Base-by-base conservation (phyloP, 2,329 filamentous ascomycete genomes). In the Dactylellina cionopaga region DNA sequence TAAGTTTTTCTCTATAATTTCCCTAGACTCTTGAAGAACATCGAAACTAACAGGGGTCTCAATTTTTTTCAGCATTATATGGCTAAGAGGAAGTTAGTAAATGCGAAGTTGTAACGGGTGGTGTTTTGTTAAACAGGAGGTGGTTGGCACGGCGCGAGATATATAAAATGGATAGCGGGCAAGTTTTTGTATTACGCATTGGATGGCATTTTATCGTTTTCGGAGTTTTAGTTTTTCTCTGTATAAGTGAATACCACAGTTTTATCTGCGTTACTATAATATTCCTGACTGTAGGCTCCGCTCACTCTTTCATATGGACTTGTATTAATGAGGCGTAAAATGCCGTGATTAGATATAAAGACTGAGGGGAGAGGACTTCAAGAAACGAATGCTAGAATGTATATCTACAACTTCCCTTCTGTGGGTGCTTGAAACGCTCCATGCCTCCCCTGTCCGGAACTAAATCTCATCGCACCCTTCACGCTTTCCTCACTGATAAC, bases 401-500 rank as follows among this genome's bases (percentile, higher is more conserved):
- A n/a, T 13, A 31, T 25, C 24, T 49, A 72, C 22, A 72, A 39
- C 46, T 72, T 72, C 4, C 59, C 68, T 35, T 54, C 46, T 17
- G 25, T n/a, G n/a, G 44, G 22, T 10, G 25, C 43, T 52, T 66
- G 51, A 47, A 72, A 72, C 1, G 3, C 10, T 17, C 81, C 82
- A 77, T 81, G 79, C 31, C 82, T 77, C 15, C 82, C 82, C 52
- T 74, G 77, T 1, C 82, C 82, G 3, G 76, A 69, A 33, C 79
- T 80, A 76, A 83, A 83, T 69, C 78, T 79, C 46, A 76, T 77
- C 4, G 82, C 82, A 0, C 82, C 82, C 15, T 78, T 71, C 0
- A 83, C 76, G 43, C 82, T 82, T 77, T 86, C 84, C 11, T 74
- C 75, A 13, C 75, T 74, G n/a, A 86, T 76, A 0, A 84, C 81